Conservation (phyloP, 257 asterid species). For the Jacaranda copaia region DNA sequence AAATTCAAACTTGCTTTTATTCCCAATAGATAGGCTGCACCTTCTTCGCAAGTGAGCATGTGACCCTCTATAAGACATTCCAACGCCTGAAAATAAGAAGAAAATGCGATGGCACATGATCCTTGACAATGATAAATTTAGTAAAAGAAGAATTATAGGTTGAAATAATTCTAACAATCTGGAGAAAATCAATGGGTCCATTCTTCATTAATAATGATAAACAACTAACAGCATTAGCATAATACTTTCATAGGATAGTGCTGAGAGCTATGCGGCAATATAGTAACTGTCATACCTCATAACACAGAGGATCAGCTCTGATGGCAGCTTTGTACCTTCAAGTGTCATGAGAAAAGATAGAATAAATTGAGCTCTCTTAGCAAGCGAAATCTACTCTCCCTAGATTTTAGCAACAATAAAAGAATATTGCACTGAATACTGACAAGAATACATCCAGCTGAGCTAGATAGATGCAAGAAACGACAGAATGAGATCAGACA, state of each 20-base stretch:
- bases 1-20: constrained; percentile 20
- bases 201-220: constrained; percentile 18
- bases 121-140: constrained; percentile 24
- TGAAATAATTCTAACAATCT: constrained; percentile 26
- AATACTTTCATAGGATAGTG: constrained; percentile 26
- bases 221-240: constrained; percentile 13
- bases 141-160: constrained; percentile 3
- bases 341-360: constrained; percentile 40
- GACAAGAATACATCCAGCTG: constrained; percentile 30
- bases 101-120: constrained; percentile 29
- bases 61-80: constrained; percentile 94
- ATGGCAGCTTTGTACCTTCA: constrained; percentile 98
- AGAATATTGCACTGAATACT: constrained; percentile 1
- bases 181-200: constrained; percentile 11
- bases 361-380: constrained; percentile 32
- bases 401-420: constrained; percentile 27
- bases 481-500: constrained; percentile 16
- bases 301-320: constrained; percentile 96
- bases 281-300: constrained; percentile 69
- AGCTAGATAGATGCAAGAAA: constrained; percentile 24
- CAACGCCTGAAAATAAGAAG: constrained; percentile 73
- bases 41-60: constrained; percentile 97
- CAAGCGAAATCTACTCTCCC: constrained; percentile 20
- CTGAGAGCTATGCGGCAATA: constrained; percentile 26
- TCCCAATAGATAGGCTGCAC: constrained; percentile 43